These are phyloP conservation scores for Fusarium coffeatum DNA, from an alignment of 2,329 filamentous ascomycete genomes.

Conservation along the genomic window DNA sequence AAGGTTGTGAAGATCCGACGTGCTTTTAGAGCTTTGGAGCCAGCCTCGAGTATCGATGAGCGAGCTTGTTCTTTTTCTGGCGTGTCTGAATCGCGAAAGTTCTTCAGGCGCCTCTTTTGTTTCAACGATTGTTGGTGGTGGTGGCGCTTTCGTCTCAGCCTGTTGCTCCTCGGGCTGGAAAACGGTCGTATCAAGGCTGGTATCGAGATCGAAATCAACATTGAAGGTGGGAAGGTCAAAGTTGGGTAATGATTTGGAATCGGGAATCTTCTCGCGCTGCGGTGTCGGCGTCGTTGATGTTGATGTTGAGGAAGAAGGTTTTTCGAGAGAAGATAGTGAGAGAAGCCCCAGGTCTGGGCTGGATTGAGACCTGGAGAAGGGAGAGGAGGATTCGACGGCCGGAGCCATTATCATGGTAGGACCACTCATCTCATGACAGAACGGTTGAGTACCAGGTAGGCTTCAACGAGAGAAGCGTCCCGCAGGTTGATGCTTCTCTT, in stretches of 20 bases:
- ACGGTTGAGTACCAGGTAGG: conserved; percentile 20
- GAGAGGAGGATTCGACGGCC: conserved; percentile 49
- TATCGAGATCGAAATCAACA: conserved; percentile 61
- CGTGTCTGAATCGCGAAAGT: conserved; percentile 31
- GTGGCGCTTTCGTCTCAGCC: conserved; percentile 23
- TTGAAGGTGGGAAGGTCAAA: conserved; percentile 67
- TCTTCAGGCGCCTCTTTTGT: conserved; percentile 39
- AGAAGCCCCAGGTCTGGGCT: conserved; percentile 47
- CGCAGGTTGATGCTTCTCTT: conserved; percentile 33
- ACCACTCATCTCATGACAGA: conserved; percentile 53
- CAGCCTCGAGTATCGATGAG: conserved; percentile 64
- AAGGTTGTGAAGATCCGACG: conserved; percentile 43
- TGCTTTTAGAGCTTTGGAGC: conserved; percentile 61
- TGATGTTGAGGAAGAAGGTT: conserved; percentile 30
- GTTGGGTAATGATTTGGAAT: conserved; percentile 30
- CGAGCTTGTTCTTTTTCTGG: conserved; percentile 57
- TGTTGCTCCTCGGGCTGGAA: conserved; percentile 50
- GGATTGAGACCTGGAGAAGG: conserved; percentile 52
- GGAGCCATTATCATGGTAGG: conserved; percentile 55
- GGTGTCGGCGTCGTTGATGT: conserved; percentile 36
- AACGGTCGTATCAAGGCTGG: conserved; percentile 61
- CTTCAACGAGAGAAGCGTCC: conserved; percentile 38
- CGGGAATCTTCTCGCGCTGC: conserved; percentile 35
- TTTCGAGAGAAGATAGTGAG: conserved; percentile 46
- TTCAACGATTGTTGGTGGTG: conserved; percentile 36